Conservation (phyloP, 805 yeast genomes). For the Candida quercuum region DNA sequence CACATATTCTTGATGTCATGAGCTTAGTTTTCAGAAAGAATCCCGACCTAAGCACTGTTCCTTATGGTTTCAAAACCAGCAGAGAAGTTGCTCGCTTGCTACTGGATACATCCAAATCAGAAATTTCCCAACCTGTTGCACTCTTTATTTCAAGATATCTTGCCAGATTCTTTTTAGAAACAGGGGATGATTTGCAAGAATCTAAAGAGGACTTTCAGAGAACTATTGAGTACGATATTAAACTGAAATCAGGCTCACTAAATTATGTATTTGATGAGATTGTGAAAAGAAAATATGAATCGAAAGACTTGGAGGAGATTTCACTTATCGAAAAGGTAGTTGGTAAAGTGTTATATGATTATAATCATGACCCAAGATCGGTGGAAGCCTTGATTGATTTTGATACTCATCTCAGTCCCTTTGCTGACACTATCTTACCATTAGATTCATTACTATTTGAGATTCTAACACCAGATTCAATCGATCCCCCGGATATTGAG, state of each 20-base stretch:
- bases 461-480: conserved; percentile 4
- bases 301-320: conserved; percentile 15
- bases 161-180: conserved; percentile 15
- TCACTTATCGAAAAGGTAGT: conserved; percentile 33
- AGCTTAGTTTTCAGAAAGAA: conserved; percentile 8
- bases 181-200: conserved; percentile 11
- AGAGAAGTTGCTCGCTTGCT: conserved; percentile 12
- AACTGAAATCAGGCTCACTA: conserved; percentile 17
- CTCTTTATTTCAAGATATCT: conserved; percentile 17
- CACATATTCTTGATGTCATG: conserved; percentile 8
- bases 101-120: conserved; percentile 1
- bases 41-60: conserved; percentile 4
- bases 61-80: conserved; percentile 7
- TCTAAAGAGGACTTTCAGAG: conserved; percentile 6
- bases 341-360: conserved; percentile 33
- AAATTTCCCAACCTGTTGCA: conserved; percentile 1
- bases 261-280: conserved; percentile 27
- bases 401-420: conserved; percentile 11
- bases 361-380: conserved; percentile 10
- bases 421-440: conserved; percentile 4
- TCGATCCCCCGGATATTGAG: not conserved
- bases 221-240: conserved; percentile 14
- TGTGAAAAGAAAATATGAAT: conserved; percentile 10
- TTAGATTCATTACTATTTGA: conserved; percentile 15
- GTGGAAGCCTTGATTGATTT: conserved; percentile 8